Evolutionary conservation across 495 filamentous ascomycete genomes (phyloP), one percentile per base, ranked within the genome.

Genomic region (Umbilicaria muhlenbergii): DNA sequence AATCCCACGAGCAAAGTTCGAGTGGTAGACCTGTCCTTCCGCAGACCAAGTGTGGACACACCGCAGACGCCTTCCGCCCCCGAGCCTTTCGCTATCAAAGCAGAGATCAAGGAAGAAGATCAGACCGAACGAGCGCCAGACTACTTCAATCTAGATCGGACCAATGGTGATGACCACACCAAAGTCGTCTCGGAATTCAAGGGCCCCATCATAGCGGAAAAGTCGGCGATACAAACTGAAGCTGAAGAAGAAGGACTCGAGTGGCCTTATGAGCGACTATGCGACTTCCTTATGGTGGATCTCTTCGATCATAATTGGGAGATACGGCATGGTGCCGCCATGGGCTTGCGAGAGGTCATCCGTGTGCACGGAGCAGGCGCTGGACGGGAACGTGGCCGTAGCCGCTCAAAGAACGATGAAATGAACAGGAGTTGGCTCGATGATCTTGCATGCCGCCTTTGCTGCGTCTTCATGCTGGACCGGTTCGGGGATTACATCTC

Each of bases 101-200:
- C 69, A 11, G 75, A 79, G 49, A 57, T 64, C 34, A 70, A 74
- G 49, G 63, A 62, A 12, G 77, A 83, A 34, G 67, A 66, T 5
- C 57, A 60, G 16, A 67, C 66, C 48, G 69, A 75, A 38, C 51
- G 58, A 32, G 62, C 68, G 32, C 51, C 58, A 1, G 89, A 96
- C 51, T 94, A 93, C 58, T 94, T 96, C 59, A 87, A 73, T 21
- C 69, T 95, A 12, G 85, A 94, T 34, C 71, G 83, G 36, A 61
- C 69, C 11, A 75, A 78, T 41, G 74, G 76, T 0, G 86, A 94
- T 50, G 91, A 98, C 53, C 83, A 88, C 41, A 75, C 77, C 0
- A 95, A 94, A 52, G 74, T 98, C 34, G 82, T 94, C n/a, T 80
- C 86, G 11, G 91, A 96, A 55, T 94, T 89, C 67, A 96, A 94